phyloP scores from a whole-genome alignment of 352 stramenopile species.

The Phytophthora quininea region DNA sequence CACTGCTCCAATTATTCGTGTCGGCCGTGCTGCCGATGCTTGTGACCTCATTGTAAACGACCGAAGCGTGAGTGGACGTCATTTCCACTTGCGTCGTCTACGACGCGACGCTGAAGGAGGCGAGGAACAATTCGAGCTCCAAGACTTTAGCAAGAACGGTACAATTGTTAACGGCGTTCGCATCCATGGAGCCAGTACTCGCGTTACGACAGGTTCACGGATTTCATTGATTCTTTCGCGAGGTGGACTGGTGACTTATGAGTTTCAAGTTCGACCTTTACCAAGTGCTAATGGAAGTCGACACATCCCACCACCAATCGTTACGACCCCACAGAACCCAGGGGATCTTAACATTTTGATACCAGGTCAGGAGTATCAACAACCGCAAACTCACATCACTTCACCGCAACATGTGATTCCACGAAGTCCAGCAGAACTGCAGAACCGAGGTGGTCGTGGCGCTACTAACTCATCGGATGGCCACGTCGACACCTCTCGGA shows the following conservation, averaged over 20 bases:
- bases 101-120: constrained; percentile 51
- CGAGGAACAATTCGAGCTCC: constrained; percentile 80
- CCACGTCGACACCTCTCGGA: constrained; percentile 32
- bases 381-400: constrained; percentile 38
- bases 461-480: constrained; percentile 24
- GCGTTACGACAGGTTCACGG: constrained; percentile 68
- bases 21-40: constrained; percentile 80
- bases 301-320: constrained; percentile 55
- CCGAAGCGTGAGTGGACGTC: constrained; percentile 82
- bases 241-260: constrained; percentile 84
- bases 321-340: constrained; percentile 48
- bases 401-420: constrained; percentile 47
- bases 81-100: constrained; percentile 83
- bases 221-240: constrained; percentile 88
- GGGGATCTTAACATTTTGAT: constrained; percentile 53
- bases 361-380: constrained; percentile 76
- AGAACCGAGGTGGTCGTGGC: constrained; percentile 70
- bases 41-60: constrained; percentile 91
- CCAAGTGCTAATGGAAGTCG: constrained; percentile 10
- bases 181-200: constrained; percentile 79
- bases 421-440: constrained; percentile 78
- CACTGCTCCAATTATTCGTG: constrained; percentile 71
- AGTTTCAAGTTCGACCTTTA: constrained; percentile 73
- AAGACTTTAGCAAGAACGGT: constrained; percentile 91
- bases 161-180: constrained; percentile 90